Conservation (phyloP, 441 rosid species). For the Aleurites moluccanus region DNA sequence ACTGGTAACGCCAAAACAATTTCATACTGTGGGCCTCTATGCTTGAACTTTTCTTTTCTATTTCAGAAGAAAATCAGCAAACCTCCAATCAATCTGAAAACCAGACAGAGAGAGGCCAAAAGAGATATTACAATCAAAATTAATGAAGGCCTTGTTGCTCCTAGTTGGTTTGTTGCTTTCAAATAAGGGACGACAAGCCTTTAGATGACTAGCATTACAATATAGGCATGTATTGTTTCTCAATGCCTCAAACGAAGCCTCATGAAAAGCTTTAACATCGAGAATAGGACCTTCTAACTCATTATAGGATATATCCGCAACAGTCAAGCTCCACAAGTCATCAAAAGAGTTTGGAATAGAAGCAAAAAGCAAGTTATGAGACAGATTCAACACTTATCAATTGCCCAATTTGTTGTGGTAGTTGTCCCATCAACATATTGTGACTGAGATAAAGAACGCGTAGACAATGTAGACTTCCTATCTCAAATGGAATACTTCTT, state of each 20-base stretch:
- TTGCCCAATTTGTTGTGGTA: not conserved
- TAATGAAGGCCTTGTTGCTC: not conserved
- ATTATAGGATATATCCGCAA: not conserved
- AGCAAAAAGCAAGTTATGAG: not conserved
- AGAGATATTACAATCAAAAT: not conserved
- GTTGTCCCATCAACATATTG: not conserved
- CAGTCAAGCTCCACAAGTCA: not conserved
- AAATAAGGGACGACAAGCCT: no score
- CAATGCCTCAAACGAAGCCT: no score
- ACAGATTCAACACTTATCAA: not conserved
- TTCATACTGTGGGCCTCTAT: no score
- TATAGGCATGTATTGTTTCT: no score
- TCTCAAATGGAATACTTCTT: not conserved
- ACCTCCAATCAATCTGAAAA: not conserved
- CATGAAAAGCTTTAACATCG: not conserved
- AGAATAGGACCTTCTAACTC: not conserved
- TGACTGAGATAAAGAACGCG: not conserved
- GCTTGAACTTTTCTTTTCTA: not conserved
- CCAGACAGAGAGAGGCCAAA: not conserved
- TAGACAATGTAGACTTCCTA: not conserved
- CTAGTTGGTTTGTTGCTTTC: no score
- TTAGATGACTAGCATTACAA: no score
- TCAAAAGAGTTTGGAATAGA: not conserved
- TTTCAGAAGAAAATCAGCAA: no score
- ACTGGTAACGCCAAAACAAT: not conserved